phyloP scores from a whole-genome alignment of 345 rosid species.

The Leavenworthia alabamica region DNA sequence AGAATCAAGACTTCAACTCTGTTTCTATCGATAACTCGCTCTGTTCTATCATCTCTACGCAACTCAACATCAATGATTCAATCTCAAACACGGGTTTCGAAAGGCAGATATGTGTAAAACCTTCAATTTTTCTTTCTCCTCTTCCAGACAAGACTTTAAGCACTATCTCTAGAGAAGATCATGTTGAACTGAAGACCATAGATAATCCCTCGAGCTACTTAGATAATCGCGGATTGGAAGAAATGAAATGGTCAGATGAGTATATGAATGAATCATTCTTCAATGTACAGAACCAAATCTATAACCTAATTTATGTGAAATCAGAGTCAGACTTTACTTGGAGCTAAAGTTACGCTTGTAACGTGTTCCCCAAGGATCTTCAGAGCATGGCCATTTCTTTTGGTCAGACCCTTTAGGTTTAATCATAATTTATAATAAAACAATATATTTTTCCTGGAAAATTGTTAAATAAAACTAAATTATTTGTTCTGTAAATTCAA shows the following conservation, averaged over 20 bases:
- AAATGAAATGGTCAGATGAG: constrained; percentile 6
- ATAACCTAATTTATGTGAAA: neutral
- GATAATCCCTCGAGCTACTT: neutral
- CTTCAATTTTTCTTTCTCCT: constrained; percentile 42
- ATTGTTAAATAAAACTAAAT: neutral
- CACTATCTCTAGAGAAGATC: neutral
- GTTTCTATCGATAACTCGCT: constrained; percentile 17
- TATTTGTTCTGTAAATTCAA: neutral
- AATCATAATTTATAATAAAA: neutral
- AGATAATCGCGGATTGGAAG: neutral
- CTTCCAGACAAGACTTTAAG: constrained; percentile 29
- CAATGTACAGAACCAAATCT: neutral
- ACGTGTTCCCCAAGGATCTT: constrained; percentile 13
- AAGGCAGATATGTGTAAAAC: constrained; percentile 36
- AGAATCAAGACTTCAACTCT: constrained; percentile 38
- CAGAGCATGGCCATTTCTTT: constrained; percentile 8
- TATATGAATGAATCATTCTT: neutral
- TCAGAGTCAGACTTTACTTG: constrained; percentile 1
- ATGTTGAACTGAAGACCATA: neutral
- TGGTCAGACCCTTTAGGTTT: constrained; percentile 14
- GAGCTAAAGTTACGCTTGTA: constrained; percentile 7
- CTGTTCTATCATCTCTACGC: constrained; percentile 30
- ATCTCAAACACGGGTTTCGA: constrained; percentile 30
- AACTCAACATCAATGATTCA: neutral
- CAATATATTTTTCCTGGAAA: neutral